Percentiles rank a stretch among this genome's conserved stretches.
Evolutionary conservation across 768 basidiomycete species (phyloP).

Genomic region (Rhodotorula toruloides): DNA sequence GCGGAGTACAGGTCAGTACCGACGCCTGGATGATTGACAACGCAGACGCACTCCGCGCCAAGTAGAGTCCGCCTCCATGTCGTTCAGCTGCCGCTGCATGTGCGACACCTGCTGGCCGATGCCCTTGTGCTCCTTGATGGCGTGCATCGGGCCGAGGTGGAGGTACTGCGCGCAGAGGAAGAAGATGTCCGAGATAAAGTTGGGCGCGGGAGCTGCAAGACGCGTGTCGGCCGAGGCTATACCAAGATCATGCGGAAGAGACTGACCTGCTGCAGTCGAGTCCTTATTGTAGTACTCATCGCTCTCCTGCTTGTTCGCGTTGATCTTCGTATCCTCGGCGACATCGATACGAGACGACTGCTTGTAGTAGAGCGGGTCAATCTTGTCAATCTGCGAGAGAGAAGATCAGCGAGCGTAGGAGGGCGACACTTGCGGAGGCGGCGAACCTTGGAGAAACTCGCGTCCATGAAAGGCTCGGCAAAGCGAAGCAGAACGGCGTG

Average conservation of each 20-base stretch:
- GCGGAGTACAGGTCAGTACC: neutral
- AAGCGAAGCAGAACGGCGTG: constrained; percentile 76
- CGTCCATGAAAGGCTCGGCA: constrained; percentile 92
- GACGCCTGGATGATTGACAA: neutral
- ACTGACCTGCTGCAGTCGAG: neutral
- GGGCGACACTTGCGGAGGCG: neutral
- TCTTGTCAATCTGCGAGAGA: constrained; percentile 70
- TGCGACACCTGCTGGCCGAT: constrained; percentile 51
- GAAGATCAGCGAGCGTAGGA: neutral
- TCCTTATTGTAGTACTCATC: constrained; percentile 55
- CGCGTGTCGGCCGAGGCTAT: neutral
- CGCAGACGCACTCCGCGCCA: constrained; percentile 76
- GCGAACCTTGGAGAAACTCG: constrained; percentile 73
- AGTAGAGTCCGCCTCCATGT: constrained; percentile 57
- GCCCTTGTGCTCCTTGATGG: constrained; percentile 64
- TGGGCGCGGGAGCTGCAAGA: constrained; percentile 59
- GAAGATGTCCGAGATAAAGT: constrained; percentile 94
- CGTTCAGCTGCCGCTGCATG: constrained; percentile 66
- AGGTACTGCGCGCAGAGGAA: constrained; percentile 79
- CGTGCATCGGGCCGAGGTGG: constrained; percentile 80
- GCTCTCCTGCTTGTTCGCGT: constrained; percentile 83
- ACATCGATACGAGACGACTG: constrained; percentile 60
- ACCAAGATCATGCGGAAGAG: no score
- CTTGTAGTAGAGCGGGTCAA: constrained; percentile 77
- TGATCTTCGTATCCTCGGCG: constrained; percentile 86